A percentile compares a stretch with the other conserved stretches of the same genome.
Evolutionary conservation across 306 rosid genomes (phyloP).

Genomic region (Boehmeria nivea): DNA sequence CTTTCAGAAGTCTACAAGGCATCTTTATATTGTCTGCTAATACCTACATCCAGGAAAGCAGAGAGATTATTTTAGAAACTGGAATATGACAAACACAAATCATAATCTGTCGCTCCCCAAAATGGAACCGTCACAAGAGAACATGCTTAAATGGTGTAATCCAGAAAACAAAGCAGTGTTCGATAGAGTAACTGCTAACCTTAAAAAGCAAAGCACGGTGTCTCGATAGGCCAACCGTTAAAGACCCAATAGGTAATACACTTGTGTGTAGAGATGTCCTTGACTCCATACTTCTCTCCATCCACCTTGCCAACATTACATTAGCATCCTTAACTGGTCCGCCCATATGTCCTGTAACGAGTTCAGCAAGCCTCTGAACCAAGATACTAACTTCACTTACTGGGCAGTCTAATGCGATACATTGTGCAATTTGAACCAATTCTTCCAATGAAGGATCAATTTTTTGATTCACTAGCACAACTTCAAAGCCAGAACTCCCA

Average conservation of each 20-base stretch:
- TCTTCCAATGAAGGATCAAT: slow-evolving; percentile 78
- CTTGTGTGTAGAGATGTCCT: slow-evolving; percentile 75
- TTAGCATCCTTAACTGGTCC: slow-evolving; percentile 96
- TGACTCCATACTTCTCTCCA: slow-evolving; percentile 74
- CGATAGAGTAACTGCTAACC: slow-evolving; percentile 42
- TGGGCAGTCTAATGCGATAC: slow-evolving; percentile 87
- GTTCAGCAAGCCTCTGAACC: slow-evolving; percentile 92
- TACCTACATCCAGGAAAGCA: slow-evolving; percentile 56
- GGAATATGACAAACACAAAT: neutral
- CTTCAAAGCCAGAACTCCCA: slow-evolving; percentile 71
- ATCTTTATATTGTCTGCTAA: slow-evolving; percentile 88
- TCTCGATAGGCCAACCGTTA: slow-evolving; percentile 88
- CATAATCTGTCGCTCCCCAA: neutral
- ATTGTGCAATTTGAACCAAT: slow-evolving; percentile 80
- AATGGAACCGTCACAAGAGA: neutral
- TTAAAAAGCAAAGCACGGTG: slow-evolving; percentile 98
- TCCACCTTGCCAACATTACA: slow-evolving; percentile 75
- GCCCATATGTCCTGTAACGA: slow-evolving; percentile 84
- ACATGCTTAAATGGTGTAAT: neutral
- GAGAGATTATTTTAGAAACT: slow-evolving; percentile 4
- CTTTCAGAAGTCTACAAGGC: slow-evolving; percentile 97
- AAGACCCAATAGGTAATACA: slow-evolving; percentile 85
- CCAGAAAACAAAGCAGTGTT: neutral
- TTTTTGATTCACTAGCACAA: slow-evolving; percentile 67
- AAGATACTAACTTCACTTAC: slow-evolving; percentile 50